These are phyloP conservation scores for Vitis cinerea DNA, from an alignment of 164 flowering plant genomes.

Conservation along the genomic window DNA sequence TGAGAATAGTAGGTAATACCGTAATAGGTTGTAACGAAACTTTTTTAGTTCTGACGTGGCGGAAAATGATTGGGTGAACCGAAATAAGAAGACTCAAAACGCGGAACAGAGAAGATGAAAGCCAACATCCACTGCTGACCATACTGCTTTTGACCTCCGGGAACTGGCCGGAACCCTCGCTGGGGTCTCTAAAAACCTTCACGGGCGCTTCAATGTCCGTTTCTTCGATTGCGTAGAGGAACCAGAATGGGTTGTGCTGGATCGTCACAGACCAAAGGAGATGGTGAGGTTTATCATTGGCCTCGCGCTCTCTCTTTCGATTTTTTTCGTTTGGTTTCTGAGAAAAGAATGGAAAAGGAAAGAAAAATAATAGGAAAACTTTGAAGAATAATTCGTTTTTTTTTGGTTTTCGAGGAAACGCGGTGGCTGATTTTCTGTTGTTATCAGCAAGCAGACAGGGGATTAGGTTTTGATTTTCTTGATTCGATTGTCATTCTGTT, in stretches of 20 bases:
- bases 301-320: neutral
- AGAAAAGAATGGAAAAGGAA: neutral
- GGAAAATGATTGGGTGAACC: neutral
- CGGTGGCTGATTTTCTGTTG: too few species aligned
- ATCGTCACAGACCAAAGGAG: constrained; percentile 51
- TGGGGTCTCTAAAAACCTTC: neutral
- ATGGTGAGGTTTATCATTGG: constrained; percentile 29
- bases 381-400: too few species aligned
- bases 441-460: too few species aligned
- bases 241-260: constrained; percentile 42
- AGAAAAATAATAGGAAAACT: too few species aligned
- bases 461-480: too few species aligned
- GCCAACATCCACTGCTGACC: constrained; percentile 21
- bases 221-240: neutral
- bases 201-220: too few species aligned
- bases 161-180: neutral
- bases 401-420: too few species aligned
- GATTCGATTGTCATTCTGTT: too few species aligned
- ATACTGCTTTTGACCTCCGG: neutral
- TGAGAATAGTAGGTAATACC: too few species aligned
- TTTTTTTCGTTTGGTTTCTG: constrained; percentile 4
- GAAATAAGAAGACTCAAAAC: neutral
- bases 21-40: too few species aligned
- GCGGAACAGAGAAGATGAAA: constrained; percentile 9
- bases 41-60: too few species aligned